Conservation (phyloP, 2,329 filamentous ascomycete genomes). For the Shiraia bambusicola region DNA sequence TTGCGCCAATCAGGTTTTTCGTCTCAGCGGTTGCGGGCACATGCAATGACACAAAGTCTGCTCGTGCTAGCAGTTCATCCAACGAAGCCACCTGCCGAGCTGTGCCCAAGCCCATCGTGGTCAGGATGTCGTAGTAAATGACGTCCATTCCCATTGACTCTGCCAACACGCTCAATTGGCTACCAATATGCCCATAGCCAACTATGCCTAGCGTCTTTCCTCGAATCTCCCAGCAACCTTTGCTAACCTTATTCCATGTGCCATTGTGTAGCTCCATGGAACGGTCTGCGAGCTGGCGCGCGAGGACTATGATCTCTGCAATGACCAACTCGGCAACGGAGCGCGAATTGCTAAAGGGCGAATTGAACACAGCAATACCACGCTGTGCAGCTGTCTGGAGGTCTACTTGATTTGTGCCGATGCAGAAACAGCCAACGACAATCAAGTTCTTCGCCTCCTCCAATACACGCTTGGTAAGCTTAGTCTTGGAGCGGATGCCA, state of each 20-base stretch:
- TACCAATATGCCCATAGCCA: slow-evolving; percentile 96
- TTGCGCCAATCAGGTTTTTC: slow-evolving; percentile 81
- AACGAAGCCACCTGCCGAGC: slow-evolving; percentile 79
- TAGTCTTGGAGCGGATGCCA: slow-evolving; percentile 97
- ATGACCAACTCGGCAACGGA: slow-evolving; percentile 97
- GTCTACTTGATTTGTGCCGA: slow-evolving; percentile 95
- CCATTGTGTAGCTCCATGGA: slow-evolving; percentile 92
- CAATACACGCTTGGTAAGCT: slow-evolving; percentile 82
- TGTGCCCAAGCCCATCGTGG: slow-evolving; percentile 90
- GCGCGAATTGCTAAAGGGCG: slow-evolving; percentile 95
- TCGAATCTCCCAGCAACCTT: slow-evolving; percentile 95
- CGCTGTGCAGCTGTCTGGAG: slow-evolving; percentile 77
- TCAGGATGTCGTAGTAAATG: slow-evolving; percentile 94
- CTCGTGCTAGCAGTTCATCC: slow-evolving; percentile 70
- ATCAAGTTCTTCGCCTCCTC: slow-evolving; percentile 90
- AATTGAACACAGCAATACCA: slow-evolving; percentile 98
- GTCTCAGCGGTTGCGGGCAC: slow-evolving; percentile 94
- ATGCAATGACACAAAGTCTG: slow-evolving; percentile 93
- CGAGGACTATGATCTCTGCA: slow-evolving; percentile 85
- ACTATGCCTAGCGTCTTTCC: slow-evolving; percentile 97
- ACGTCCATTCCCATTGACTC: slow-evolving; percentile 98
- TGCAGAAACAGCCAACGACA: slow-evolving; percentile 97
- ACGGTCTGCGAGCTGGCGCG: slow-evolving; percentile 88
- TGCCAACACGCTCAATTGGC: slow-evolving; percentile 90
- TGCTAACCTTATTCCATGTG: slow-evolving; percentile 97